Conservation (phyloP, 805 yeast genomes). For the Clavispora santaluciae region DNA sequence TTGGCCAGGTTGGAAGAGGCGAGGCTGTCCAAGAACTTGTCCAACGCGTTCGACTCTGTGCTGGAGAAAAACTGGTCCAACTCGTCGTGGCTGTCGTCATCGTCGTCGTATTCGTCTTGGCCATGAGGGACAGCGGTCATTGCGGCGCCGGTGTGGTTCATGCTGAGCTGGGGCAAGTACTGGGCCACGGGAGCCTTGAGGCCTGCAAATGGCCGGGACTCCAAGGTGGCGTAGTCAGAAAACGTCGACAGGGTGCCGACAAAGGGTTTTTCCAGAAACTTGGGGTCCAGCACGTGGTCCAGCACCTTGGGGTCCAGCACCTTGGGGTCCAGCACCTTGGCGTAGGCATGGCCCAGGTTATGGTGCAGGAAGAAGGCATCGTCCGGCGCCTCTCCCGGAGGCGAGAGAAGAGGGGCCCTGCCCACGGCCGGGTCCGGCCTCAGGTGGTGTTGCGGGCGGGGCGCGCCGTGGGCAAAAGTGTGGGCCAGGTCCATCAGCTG, state of each 20-base stretch:
- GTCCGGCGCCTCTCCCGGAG: not conserved
- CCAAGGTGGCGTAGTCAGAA: no score
- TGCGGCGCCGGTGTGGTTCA: not conserved
- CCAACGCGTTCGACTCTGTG: conserved; percentile 23
- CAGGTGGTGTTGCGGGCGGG: not conserved
- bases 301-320: no score
- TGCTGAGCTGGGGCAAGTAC: no score
- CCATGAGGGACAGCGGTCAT: not conserved
- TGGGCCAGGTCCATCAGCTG: conserved; percentile 24
- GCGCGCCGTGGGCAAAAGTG: not conserved
- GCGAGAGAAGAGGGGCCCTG: not conserved
- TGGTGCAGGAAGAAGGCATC: not conserved
- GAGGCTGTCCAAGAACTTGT: conserved; percentile 37
- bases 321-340: not conserved
- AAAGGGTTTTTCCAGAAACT: no score
- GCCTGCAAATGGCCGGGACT: no score
- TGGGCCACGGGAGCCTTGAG: no score
- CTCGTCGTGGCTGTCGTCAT: conserved; percentile 8
- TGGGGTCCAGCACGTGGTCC: no score
- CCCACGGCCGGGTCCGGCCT: not conserved
- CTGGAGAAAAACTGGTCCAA: conserved; percentile 16
- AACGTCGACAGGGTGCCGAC: no score
- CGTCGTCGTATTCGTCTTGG: not conserved
- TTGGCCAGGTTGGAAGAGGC: conserved; percentile 25
- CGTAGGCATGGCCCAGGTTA: not conserved